Evolutionary conservation across 2,329 filamentous ascomycete genomes (phyloP).

Genomic region (Cladosporium sp.): DNA sequence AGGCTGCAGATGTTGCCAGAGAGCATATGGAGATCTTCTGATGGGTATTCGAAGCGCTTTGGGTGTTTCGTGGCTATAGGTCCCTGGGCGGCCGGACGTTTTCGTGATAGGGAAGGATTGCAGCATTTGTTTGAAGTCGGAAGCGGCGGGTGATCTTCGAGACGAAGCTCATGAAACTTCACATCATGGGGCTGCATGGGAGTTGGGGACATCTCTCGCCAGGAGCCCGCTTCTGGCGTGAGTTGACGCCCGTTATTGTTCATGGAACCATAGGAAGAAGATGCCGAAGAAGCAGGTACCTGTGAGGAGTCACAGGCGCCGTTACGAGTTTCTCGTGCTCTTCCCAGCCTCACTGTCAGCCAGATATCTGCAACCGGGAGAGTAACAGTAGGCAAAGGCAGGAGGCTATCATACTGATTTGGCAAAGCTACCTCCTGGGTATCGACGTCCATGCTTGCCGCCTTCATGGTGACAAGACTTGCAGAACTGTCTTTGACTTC

Average conservation of each 20-base stretch:
- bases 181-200: background rate
- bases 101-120: background rate
- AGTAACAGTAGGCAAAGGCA: no score
- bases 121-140: background rate
- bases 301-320: background rate
- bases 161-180: background rate
- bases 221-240: conserved; percentile 1
- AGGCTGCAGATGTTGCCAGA: background rate
- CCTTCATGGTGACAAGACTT: no score
- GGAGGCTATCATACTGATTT: no score
- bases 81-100: background rate
- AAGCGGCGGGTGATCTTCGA: background rate
- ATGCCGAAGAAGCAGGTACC: background rate
- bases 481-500: no score
- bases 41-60: background rate
- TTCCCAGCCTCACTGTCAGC: background rate
- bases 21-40: background rate
- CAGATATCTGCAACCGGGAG: background rate
- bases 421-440: no score
- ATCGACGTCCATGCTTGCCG: no score
- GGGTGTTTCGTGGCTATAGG: background rate
- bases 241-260: background rate
- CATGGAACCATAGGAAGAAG: conserved; percentile 1
- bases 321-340: background rate
- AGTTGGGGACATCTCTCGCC: background rate